Percentiles rank a stretch among this genome's conserved stretches.
phyloP scores from a whole-genome alignment of 192 early-diverging fungal species.

The Rhizophlyctis rosea region DNA sequence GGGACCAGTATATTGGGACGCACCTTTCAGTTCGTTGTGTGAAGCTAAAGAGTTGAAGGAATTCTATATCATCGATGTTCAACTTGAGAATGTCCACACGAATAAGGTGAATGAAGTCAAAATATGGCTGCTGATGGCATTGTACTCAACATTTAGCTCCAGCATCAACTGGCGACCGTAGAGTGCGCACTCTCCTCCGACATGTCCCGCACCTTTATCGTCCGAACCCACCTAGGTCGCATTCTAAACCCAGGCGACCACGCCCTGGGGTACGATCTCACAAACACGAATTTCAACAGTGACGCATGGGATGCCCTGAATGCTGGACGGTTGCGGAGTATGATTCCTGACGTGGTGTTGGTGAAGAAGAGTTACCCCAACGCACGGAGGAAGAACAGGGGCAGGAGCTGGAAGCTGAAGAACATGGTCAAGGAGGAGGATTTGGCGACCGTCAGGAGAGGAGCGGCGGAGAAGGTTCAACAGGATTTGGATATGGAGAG shows the following conservation, averaged over 20 bases:
- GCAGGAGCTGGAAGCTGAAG: conserved; percentile 89
- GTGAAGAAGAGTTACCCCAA: conserved; percentile 90
- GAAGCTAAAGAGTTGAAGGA: conserved; percentile 80
- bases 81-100: conserved; percentile 71
- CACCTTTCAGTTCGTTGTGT: conserved; percentile 72
- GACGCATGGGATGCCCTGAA: conserved; percentile 63
- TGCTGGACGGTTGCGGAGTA: conserved; percentile 48
- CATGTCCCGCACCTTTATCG: conserved; percentile 66
- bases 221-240: conserved; percentile 88
- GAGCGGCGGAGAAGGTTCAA: conserved; percentile 67
- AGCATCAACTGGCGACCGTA: conserved; percentile 79
- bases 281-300: conserved; percentile 89
- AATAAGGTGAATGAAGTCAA: too few relatives aligned
- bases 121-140: neutral
- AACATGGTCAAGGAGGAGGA: conserved; percentile 85
- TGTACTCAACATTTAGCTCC: too few relatives aligned
- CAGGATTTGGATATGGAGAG: conserved; percentile 89
- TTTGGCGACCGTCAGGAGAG: conserved; percentile 62
- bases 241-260: conserved; percentile 90
- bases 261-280: conserved; percentile 86
- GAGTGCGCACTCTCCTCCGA: conserved; percentile 85
- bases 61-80: conserved; percentile 94
- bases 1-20: conserved; percentile 77
- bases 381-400: conserved; percentile 80
- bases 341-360: conserved; percentile 84